Evolutionary conservation across 305 asterid genomes (phyloP).

Genomic region (Fraxinus greggii): DNA sequence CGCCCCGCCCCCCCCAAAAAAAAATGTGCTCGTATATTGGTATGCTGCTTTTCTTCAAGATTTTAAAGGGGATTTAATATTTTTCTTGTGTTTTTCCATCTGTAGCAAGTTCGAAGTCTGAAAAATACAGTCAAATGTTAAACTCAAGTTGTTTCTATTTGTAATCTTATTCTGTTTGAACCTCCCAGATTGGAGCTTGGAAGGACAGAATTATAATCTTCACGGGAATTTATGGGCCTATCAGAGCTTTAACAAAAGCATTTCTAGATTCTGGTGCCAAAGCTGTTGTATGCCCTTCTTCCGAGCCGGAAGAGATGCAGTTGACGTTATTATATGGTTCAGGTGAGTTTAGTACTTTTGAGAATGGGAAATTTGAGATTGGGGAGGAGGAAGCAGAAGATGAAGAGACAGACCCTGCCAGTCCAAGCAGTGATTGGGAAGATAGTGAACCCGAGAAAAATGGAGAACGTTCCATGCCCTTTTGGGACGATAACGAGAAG

Average conservation of each 20-base stretch:
- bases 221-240: slow-evolving; percentile 91
- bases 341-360: slow-evolving; percentile 65
- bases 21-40: neutral
- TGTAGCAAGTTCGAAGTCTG: neutral
- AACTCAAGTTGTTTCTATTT: neutral
- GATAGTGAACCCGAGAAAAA: slow-evolving; percentile 74
- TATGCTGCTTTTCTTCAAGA: neutral
- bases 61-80: neutral
- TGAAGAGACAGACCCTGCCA: slow-evolving; percentile 63
- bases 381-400: slow-evolving; percentile 89
- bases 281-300: slow-evolving; percentile 90
- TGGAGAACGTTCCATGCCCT: slow-evolving; percentile 43
- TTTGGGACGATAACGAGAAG: slow-evolving; percentile 94
- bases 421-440: slow-evolving; percentile 96
- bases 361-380: slow-evolving; percentile 86
- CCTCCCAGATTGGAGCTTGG: slow-evolving; percentile 85
- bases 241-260: slow-evolving; percentile 73
- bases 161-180: slow-evolving; percentile 19
- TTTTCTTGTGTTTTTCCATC: neutral
- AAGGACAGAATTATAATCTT: slow-evolving; percentile 89
- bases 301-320: slow-evolving; percentile 84
- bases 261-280: slow-evolving; percentile 94
- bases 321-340: slow-evolving; percentile 71
- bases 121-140: neutral
- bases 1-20: no score